Evolutionary conservation across 495 filamentous ascomycete species (phyloP).

Genomic region (Hypomontagnella monticulosa): DNA sequence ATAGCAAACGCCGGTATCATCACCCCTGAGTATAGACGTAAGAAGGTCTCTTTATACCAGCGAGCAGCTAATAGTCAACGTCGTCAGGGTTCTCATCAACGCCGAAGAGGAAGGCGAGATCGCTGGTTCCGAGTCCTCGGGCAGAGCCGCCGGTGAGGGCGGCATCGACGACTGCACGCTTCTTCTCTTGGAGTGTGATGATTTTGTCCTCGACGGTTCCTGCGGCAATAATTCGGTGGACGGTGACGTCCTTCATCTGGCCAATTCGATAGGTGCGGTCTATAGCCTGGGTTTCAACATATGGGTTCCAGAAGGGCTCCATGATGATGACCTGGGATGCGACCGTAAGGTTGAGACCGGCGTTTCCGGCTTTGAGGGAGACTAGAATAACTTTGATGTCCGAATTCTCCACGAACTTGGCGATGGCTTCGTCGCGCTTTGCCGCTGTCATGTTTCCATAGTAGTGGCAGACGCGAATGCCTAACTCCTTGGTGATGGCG

Average conservation of each 20-base stretch:
- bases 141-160: conserved; percentile 58
- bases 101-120: conserved; percentile 16
- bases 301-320: conserved; percentile 96
- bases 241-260: conserved; percentile 75
- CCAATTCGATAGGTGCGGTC: conserved; percentile 92
- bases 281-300: conserved; percentile 91
- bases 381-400: conserved; percentile 83
- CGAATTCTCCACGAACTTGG: conserved; percentile 72
- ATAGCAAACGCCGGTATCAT: no score
- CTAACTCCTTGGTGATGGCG: conserved; percentile 65
- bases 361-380: conserved; percentile 88
- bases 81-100: neutral
- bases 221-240: conserved; percentile 80
- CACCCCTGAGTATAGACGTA: no score
- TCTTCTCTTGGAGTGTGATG: conserved; percentile 79
- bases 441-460: conserved; percentile 81
- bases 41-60: no score
- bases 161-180: conserved; percentile 76
- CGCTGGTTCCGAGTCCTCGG: neutral
- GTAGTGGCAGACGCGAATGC: conserved; percentile 70
- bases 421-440: conserved; percentile 75
- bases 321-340: conserved; percentile 90
- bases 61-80: no score
- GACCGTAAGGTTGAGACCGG: conserved; percentile 84
- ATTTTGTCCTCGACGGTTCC: conserved; percentile 91